Conservation (phyloP, 2,329 filamentous ascomycete species). For the Blastomyces gilchristii region DNA sequence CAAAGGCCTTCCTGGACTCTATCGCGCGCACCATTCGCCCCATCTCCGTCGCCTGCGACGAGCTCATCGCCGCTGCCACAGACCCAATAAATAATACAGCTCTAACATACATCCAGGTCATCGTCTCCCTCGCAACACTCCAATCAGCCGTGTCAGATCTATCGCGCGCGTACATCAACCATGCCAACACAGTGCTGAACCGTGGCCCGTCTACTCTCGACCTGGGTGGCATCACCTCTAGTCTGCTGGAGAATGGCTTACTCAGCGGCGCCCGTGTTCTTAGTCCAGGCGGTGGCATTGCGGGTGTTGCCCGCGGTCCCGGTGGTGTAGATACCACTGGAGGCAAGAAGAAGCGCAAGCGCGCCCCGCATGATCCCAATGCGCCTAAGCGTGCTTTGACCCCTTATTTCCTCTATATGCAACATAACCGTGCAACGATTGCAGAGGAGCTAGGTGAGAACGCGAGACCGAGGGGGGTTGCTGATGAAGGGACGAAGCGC, state of each 20-base stretch:
- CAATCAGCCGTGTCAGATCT: constrained; percentile 70
- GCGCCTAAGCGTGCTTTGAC: constrained; percentile 90
- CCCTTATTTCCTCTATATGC: constrained; percentile 91
- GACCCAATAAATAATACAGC: not conserved
- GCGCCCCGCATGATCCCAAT: constrained; percentile 77
- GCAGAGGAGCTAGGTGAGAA: constrained; percentile 64
- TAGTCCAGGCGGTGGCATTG: constrained; percentile 21
- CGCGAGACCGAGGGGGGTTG: constrained; percentile 74
- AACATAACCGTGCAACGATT: constrained; percentile 74
- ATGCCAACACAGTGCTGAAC: constrained; percentile 73
- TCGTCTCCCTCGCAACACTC: constrained; percentile 67
- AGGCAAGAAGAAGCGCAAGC: constrained; percentile 81
- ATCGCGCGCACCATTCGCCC: constrained; percentile 7
- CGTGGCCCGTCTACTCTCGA: constrained; percentile 45
- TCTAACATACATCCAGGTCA: constrained; percentile 48
- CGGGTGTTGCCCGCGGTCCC: constrained; percentile 16
- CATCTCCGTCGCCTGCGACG: constrained; percentile 1
- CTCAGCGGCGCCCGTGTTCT: constrained; percentile 29
- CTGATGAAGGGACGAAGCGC: constrained; percentile 73
- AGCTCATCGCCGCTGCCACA: not conserved
- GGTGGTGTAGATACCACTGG: constrained; percentile 21
- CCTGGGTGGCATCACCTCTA: constrained; percentile 42
- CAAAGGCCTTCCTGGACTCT: not conserved
- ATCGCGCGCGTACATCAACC: constrained; percentile 73
- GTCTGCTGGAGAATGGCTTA: constrained; percentile 37